Evolutionary conservation across 2,329 filamentous ascomycete genomes (phyloP), one percentile per base, ranked within the genome.

Genomic region (Cercospora sp.): DNA sequence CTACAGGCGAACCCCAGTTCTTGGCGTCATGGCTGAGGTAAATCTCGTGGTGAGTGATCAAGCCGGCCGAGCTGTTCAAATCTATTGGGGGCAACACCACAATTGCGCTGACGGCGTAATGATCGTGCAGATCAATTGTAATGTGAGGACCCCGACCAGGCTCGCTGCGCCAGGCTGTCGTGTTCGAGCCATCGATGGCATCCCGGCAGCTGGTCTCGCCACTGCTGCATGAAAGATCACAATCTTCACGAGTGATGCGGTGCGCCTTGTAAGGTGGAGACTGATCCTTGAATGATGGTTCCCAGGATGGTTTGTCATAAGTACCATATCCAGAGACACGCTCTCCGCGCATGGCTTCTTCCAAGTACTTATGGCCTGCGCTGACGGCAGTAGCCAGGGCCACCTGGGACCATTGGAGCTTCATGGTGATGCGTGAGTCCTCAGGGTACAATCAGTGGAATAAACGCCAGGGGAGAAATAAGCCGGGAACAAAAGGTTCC

Each of bases 241-340:
- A 61, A n/a, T 61, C 24, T n/a, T 61, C 59, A 61, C 59, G 59
- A 30, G 59, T 61, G 59, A 61, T 61, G 59, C 59, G 59, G 34
- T 61, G 34, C 18, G 59, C 59, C 59, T 61, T 61, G 59, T 61
- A 61, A 61, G 59, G 59, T 61, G 59, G 59, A 61, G 59, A 61
- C 34, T 61, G 59, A 43, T 61, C 59, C 59, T 45, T 43, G 21
- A 61, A 61, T 28, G 37, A 43, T 26, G 59, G 59, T 30, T 61
- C 59, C 59, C 59, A 61, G 59, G 59, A 61, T 45, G 59, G 59
- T 61, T 61, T 61, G 59, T 61, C 59, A 45, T 61, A 61, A 30
- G 59, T 61, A 61, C 59, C 59, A 61, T 61, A 61, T 61, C 59
- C 59, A 61, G 59, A 61, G 59, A 61, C 59, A 49, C 59, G 59